These are phyloP conservation scores for Aureobasidium sp. DNA, from an alignment of 2,329 filamentous ascomycete species.

Conservation along the genomic window DNA sequence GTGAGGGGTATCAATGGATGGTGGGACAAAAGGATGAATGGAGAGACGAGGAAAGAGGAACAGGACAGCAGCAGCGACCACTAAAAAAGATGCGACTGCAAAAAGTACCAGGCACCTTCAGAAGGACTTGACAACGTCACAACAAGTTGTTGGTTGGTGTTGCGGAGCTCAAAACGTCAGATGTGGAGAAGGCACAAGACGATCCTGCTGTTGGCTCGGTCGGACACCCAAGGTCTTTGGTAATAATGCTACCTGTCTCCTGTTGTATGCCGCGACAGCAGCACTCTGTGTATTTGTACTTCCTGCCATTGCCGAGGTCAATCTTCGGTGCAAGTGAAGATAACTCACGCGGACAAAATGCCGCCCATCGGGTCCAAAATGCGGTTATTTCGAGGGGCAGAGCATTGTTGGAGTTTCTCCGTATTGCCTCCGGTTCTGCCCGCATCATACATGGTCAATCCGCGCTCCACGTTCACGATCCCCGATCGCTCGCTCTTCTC, in stretches of 20 bases:
- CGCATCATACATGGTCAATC: neutral
- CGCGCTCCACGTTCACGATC: neutral
- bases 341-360: constrained; percentile 12
- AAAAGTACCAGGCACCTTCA: neutral
- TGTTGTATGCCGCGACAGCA: neutral
- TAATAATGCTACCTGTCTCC: neutral
- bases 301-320: constrained; percentile 8
- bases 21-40: neutral
- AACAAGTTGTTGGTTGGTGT: constrained; percentile 15
- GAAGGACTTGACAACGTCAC: neutral
- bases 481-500: neutral
- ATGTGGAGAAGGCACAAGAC: constrained; percentile 15
- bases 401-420: constrained; percentile 1
- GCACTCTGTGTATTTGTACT: neutral
- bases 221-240: neutral
- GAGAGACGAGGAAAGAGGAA: neutral
- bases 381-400: constrained; percentile 5
- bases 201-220: constrained; percentile 1
- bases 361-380: neutral
- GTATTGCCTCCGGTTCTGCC: constrained; percentile 2
- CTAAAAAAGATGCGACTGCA: neutral
- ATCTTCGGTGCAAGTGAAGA: constrained; percentile 1
- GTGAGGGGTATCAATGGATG: constrained; percentile 7
- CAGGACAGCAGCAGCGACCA: constrained; percentile 2
- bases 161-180: constrained; percentile 18